These are phyloP conservation scores for Aureobasidium sp. DNA, from an alignment of 2,329 filamentous ascomycete genomes.

Conservation along the genomic window DNA sequence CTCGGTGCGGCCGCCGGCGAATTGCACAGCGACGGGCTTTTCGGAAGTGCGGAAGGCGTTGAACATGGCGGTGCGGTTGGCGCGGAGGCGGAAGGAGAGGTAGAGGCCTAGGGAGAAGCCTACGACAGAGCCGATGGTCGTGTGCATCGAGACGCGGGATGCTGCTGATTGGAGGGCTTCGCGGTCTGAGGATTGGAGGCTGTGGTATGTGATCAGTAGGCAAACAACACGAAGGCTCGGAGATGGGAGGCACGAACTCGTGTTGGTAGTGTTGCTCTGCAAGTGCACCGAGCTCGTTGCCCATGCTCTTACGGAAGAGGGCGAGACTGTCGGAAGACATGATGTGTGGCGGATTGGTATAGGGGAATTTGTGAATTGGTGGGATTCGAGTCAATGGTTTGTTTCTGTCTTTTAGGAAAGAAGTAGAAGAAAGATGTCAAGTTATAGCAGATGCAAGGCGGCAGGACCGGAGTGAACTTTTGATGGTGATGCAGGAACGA, in stretches of 20 bases:
- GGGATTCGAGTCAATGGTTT: not conserved
- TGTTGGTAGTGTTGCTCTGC: slow-evolving; percentile 51
- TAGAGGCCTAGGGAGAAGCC: slow-evolving; percentile 52
- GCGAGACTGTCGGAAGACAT: slow-evolving; percentile 41
- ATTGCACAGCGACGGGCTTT: slow-evolving; percentile 53
- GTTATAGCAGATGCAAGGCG: not conserved
- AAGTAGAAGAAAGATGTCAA: not conserved
- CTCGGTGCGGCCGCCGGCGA: slow-evolving; percentile 50
- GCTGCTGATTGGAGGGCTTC: slow-evolving; percentile 49
- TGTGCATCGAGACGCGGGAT: slow-evolving; percentile 44
- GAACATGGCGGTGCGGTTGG: slow-evolving; percentile 50
- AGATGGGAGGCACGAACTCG: slow-evolving; percentile 31
- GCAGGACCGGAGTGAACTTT: not conserved
- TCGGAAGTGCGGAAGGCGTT: slow-evolving; percentile 51
- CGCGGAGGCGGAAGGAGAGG: slow-evolving; percentile 49
- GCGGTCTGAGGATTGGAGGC: slow-evolving; percentile 49
- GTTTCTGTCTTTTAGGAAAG: not conserved
- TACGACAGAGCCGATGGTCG: slow-evolving; percentile 49
- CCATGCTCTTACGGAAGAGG: slow-evolving; percentile 36
- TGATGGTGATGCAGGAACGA: slow-evolving; percentile 1
- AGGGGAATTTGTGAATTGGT: not conserved
- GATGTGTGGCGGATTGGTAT: not conserved
- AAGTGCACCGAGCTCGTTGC: slow-evolving; percentile 44
- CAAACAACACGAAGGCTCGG: not conserved
- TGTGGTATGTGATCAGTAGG: slow-evolving; percentile 16